phyloP scores from a whole-genome alignment of 139 green algal species.

The Closterium sp. region DNA sequence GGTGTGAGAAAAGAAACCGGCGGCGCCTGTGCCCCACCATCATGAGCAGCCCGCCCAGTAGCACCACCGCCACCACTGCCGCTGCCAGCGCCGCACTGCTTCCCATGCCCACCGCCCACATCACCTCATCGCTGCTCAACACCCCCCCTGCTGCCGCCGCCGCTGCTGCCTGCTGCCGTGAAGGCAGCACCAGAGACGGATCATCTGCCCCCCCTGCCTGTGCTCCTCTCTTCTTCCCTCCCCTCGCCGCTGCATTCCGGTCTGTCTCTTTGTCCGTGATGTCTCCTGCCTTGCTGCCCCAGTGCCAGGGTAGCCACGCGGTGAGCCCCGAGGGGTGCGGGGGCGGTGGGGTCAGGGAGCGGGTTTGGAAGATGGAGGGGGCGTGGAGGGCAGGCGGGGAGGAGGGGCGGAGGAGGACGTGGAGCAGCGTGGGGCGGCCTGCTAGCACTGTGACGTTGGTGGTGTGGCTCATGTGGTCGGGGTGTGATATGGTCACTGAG shows the following conservation, averaged over 20 bases:
- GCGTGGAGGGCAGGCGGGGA: neutral
- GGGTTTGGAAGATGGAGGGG: neutral
- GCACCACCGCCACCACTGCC: neutral
- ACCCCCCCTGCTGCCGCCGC: neutral
- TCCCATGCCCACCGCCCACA: neutral
- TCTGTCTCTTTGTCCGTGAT: neutral
- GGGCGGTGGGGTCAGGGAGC: neutral
- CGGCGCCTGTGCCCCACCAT: neutral
- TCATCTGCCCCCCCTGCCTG: neutral
- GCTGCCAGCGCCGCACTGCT: neutral
- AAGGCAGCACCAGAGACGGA: neutral
- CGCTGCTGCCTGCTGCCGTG: neutral
- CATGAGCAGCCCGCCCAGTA: neutral
- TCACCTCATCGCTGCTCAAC: neutral
- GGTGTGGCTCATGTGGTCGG: neutral
- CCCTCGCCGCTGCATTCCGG: too few species aligned
- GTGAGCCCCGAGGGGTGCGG: neutral
- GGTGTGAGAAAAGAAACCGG: neutral
- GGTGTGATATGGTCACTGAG: neutral
- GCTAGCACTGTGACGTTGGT: neutral
- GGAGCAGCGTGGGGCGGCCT: neutral
- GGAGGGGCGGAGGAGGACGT: neutral
- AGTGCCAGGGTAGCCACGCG: neutral
- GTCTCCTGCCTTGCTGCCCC: neutral
- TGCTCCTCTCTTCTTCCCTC: neutral